Base-by-base conservation (phyloP, 2,329 filamentous ascomycete species). In the Coniochaeta sp. region DNA sequence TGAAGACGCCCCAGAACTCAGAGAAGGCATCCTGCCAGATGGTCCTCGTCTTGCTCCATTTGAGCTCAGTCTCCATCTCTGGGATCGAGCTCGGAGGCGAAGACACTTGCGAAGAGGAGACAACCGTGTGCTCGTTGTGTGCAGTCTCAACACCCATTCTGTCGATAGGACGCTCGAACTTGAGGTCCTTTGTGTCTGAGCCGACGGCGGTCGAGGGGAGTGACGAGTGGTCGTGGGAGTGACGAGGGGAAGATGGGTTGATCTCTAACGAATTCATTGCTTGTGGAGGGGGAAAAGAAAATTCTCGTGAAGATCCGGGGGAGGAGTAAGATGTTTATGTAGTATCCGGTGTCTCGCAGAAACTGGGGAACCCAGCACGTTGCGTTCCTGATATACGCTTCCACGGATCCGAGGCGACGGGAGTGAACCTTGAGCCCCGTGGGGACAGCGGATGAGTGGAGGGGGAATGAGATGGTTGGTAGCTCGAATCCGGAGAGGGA, bases 1-100 rank as follows among this genome's bases (percentile, higher is more conserved):
- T 76, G 70, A 89, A 83, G 12, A 81, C 84, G 7, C 83, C 84
- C 48, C 85, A 77, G 67, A 87, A 87, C 58, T 88, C 83, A 1
- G 81, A 80, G 57, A 87, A 81, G 1, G 76, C 77, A 55, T 86
- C 82, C 53, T 77, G 74, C 32, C 78, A 69, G 26, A 66, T 58
- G 18, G 71, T 66, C 40, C 83, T 73, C 26, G 82, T 65, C 33
- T 70, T 71, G 47, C 70, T 75, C 84, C 83, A 87, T 16, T 27
- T 31, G 14, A 56, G 54, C 40, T 49, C 45, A 12, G 45, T 48
- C 45, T 48, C 45, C 26, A 28, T 6, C 14, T 16, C 24, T 3
- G 45, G 26, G 28, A 48, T 48, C 24, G 26, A 18, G 12, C 38
- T 22, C 7, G 45, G 26, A 5, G 45, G 45, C 45, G 28, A 48